Evolutionary conservation across 805 yeast species (phyloP), one percentile per base, ranked within the genome.

Genomic region (Sugiyamaella americana): DNA sequence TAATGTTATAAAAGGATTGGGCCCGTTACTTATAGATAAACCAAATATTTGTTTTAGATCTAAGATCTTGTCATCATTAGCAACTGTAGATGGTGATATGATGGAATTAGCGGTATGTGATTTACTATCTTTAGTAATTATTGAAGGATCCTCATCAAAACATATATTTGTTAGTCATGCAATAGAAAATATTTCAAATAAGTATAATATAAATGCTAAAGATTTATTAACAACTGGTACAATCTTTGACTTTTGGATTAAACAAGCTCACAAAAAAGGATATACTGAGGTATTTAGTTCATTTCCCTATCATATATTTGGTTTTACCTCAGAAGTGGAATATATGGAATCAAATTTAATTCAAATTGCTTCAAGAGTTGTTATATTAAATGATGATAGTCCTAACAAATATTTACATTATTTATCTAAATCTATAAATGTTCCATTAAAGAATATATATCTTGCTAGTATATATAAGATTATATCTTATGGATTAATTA

Each of bases 241-340:
- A 13, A 26, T 26, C 13, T 26, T 26, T 13, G 32, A 26, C 32
- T 26, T 26, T 26, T 26, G 32, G 32, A 8, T 26, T 8, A 26
- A 26, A 26, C 32, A 26, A 26, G 13, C 32, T 8, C 8, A 8
- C 32, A 13, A 26, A 8, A 26, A 13, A 8, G 8, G 8, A 26
- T 8, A 26, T 8, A 13, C 11, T 8, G 32, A 26, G 8, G 13
- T 40, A n/a, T 6, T 11, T n/a, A 13, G 45, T 2, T 6, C 47
- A 26, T 35, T 55, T 21, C 46, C 47, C 4, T 40, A 29, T 30
- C 17, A 3, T 10, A 17, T 51, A 2, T 55, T 51, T 41, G 58
- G 58, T 11, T 55, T 49, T 37, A 20, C 8, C 18, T 44, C 57
- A 2, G 11, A 11, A 20, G 6, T 37, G 8, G 44, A 48, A 4